phyloP scores from a whole-genome alignment of 345 rosid species.

The Citrus australasica region DNA sequence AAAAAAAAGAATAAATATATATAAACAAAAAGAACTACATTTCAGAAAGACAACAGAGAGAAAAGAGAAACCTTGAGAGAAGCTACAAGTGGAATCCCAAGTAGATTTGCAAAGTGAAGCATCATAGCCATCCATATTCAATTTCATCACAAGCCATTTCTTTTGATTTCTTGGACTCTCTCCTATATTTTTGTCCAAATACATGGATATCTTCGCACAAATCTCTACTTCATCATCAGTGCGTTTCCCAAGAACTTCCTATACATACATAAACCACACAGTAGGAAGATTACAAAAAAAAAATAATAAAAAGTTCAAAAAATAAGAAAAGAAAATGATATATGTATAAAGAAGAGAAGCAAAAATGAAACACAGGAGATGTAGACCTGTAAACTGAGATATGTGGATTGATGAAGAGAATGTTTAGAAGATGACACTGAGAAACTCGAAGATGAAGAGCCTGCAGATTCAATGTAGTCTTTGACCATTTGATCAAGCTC shows the following conservation, averaged over 20 bases:
- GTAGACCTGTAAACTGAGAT: constrained; percentile 30
- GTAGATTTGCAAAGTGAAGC: constrained; percentile 30
- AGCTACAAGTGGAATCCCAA: constrained; percentile 35
- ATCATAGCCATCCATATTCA: constrained; percentile 30
- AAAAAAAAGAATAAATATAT: neutral
- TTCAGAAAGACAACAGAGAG: neutral
- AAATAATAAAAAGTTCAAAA: too few relatives aligned
- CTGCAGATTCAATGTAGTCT: constrained; percentile 40
- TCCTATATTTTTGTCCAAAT: constrained; percentile 16
- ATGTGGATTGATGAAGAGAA: constrained; percentile 8
- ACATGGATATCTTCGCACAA: constrained; percentile 23
- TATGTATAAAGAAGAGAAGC: neutral
- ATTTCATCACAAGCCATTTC: constrained; percentile 28
- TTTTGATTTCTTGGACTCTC: constrained; percentile 29
- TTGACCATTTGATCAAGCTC: constrained; percentile 43
- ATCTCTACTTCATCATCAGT: constrained; percentile 33
- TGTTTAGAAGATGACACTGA: neutral
- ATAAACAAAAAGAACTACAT: too few relatives aligned
- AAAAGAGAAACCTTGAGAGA: constrained; percentile 21
- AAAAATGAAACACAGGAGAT: neutral
- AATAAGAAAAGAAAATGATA: too few relatives aligned
- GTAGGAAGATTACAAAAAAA: too few relatives aligned
- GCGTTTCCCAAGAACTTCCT: constrained; percentile 34
- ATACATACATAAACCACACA: neutral
- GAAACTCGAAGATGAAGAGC: constrained; percentile 12